These are phyloP conservation scores for Yarrowia porcina DNA, from an alignment of 805 yeast species.

Conservation along the genomic window DNA sequence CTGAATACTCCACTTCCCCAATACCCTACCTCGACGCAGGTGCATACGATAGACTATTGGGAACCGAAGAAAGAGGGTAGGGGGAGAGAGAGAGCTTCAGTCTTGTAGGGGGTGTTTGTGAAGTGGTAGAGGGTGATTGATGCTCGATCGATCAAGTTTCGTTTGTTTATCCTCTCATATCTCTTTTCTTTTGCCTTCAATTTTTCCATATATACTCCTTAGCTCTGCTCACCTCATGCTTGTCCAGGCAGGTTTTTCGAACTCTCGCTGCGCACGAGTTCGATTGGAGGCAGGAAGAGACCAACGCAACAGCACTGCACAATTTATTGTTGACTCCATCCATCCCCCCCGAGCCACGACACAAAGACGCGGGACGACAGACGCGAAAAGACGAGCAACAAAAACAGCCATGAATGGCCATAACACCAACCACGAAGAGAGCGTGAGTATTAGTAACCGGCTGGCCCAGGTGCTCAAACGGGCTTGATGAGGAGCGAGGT, in stretches of 20 bases:
- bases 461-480: background rate
- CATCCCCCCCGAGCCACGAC: background rate
- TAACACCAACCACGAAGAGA: background rate
- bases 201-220: background rate
- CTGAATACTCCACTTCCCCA: too few relatives aligned
- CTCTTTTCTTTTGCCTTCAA: background rate
- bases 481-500: conserved; percentile 2
- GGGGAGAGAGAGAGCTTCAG: too few relatives aligned
- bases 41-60: conserved; percentile 9
- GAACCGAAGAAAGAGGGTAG: background rate
- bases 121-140: too few relatives aligned
- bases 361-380: background rate
- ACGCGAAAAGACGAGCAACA: background rate
- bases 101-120: too few relatives aligned
- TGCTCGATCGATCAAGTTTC: too few relatives aligned
- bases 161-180: too few relatives aligned
- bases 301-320: conserved; percentile 24
- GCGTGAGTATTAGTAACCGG: conserved; percentile 1
- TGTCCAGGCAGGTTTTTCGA: conserved; percentile 3
- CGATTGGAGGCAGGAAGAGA: conserved; percentile 23
- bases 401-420: conserved; percentile 8
- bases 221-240: background rate
- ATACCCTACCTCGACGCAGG: too few relatives aligned
- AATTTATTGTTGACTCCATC: conserved; percentile 9
- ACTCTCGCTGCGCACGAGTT: conserved; percentile 2